Conservation (phyloP, 2,329 filamentous ascomycete species). For the Canariomyces notabilis region DNA sequence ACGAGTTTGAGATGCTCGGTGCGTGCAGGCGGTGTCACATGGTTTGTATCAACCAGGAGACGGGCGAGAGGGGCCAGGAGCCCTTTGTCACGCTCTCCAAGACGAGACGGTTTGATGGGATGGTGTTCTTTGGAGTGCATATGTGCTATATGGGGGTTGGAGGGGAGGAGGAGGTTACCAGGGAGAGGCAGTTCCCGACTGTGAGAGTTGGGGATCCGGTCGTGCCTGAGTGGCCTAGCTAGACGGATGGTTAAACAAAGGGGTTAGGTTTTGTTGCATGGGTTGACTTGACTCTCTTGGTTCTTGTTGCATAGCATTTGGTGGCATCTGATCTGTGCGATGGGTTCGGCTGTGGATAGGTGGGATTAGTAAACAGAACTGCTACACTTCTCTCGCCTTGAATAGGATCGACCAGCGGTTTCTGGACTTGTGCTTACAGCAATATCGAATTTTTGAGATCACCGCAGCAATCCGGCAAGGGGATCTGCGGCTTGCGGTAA, state of each 20-base stretch:
- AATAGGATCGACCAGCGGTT: no score
- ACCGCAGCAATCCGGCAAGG: no score
- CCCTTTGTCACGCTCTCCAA: slow-evolving; percentile 86
- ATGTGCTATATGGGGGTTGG: slow-evolving; percentile 43
- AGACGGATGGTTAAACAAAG: no score
- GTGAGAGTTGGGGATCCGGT: slow-evolving; percentile 46
- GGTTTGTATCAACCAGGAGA: slow-evolving; percentile 88
- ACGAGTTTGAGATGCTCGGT: slow-evolving; percentile 68
- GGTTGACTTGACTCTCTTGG: background rate
- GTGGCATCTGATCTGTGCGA: no score
- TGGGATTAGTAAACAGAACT: no score
- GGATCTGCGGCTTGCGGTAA: background rate
- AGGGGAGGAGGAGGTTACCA: slow-evolving; percentile 14
- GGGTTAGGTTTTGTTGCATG: no score
- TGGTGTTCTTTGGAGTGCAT: slow-evolving; percentile 86
- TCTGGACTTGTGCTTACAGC: no score
- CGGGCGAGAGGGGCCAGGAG: slow-evolving; percentile 71
- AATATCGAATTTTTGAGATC: no score
- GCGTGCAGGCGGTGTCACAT: slow-evolving; percentile 89
- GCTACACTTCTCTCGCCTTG: no score
- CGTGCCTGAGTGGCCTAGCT: slow-evolving; percentile 7
- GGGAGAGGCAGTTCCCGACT: slow-evolving; percentile 36
- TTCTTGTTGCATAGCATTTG: no score
- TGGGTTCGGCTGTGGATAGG: no score
- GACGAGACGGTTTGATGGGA: slow-evolving; percentile 75